Evolutionary conservation across 106 monocot species (phyloP), one percentile per base, ranked within the genome.

Genomic region (Dioscorea zingiberensis): DNA sequence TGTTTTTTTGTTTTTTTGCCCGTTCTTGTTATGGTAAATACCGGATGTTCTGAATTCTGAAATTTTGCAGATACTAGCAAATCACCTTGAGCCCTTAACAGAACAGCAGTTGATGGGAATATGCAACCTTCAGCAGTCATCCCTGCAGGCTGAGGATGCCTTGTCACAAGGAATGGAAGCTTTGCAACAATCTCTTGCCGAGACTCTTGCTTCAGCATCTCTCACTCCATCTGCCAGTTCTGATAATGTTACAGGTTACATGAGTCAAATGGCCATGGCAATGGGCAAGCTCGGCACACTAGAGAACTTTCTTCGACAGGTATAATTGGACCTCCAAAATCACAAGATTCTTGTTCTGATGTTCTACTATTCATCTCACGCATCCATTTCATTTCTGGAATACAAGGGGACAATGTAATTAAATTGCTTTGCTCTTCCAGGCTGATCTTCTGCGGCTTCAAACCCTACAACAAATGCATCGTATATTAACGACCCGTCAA

Each of bases 111-210:
- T 95, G 55, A 81, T 95, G 80, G 94, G 94, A 18, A 74, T 95
- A 59, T 95, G 94, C 24, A 91, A 83, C 71, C 94, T 95, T 21
- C 94, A 88, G 72, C 94, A 91, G 61, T 91, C 94, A 19, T 80
- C 88, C 9, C 91, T 85, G 68, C 87, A 95, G 58, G 91, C 91
- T 0, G 94, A 95, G 65, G 94, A 95, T 63, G 94, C 94, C 15
- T 63, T 95, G 11, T 88, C 87, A 18, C 94, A 95, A 55, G 94
- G 94, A 51, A 87, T 95, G 94, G 94, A 95, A 71, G 94, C 91
- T 32, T 63, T 95, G 60, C 94, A 95, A 63, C 87, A 83, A 70
- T 85, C 94, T 62, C 78, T 95, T n/a, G 60, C 78, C 0, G 94
- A 91, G 18, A 95, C 85, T 6, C 71, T 95, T 17, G 82, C 87